Conservation (phyloP, 768 basidiomycete genomes). For the Serendipita vermifera region DNA sequence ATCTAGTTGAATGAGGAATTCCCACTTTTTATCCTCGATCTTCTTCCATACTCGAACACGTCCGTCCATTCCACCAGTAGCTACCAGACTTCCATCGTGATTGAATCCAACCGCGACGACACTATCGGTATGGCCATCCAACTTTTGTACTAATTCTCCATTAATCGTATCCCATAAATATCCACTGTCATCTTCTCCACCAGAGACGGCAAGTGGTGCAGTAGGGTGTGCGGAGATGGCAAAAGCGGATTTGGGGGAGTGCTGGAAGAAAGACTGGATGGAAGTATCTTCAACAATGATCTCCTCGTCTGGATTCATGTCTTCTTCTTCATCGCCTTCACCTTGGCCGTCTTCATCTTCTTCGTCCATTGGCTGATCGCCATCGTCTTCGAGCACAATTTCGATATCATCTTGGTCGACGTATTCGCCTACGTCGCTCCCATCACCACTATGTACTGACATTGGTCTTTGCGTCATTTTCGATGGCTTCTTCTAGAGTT, state of each 20-base stretch:
- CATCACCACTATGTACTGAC: conserved; percentile 13
- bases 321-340: conserved; percentile 24
- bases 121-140: conserved; percentile 89
- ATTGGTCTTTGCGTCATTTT: conserved; percentile 12
- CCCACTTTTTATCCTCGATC: conserved; percentile 60
- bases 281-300: conserved; percentile 43
- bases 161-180: conserved; percentile 85
- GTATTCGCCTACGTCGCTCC: conserved; percentile 18
- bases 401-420: conserved; percentile 30
- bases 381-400: conserved; percentile 51
- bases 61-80: conserved; percentile 98
- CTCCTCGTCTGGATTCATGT: conserved; percentile 14
- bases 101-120: conserved; percentile 72
- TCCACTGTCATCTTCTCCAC: conserved; percentile 89
- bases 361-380: conserved; percentile 53
- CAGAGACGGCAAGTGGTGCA: conserved; percentile 71
- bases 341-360: conserved; percentile 24
- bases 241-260: conserved; percentile 64
- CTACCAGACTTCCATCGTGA: conserved; percentile 79
- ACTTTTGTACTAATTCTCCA: conserved; percentile 65
- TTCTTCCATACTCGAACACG: conserved; percentile 84
- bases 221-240: conserved; percentile 72
- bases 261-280: conserved; percentile 53
- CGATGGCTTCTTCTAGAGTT: neutral
- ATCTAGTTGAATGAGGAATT: conserved; percentile 84